A percentile compares a stretch with the other conserved stretches of the same genome.
Evolutionary conservation across 1,139 yeast genomes (phyloP).

Genomic region (Schizosaccharomyces versatilis): DNA sequence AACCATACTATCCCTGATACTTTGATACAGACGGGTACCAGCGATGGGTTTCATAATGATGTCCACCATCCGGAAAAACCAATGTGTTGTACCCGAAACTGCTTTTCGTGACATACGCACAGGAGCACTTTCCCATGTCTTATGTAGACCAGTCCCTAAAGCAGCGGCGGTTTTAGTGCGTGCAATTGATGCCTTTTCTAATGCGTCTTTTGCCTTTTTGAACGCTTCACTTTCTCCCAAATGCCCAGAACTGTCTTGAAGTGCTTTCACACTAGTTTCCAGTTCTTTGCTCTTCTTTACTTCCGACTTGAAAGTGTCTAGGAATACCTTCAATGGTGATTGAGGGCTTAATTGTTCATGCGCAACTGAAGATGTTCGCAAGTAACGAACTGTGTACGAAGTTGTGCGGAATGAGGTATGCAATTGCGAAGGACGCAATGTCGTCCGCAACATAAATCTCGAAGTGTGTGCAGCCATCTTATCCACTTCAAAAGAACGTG

Average conservation of each 20-base stretch:
- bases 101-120: conserved; percentile 72
- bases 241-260: conserved; percentile 90
- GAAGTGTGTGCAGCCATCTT: too few relatives aligned
- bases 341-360: conserved; percentile 6
- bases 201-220: conserved; percentile 58
- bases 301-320: conserved; percentile 75
- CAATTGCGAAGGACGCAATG: too few relatives aligned
- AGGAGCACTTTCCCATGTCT: conserved; percentile 93
- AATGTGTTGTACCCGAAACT: conserved; percentile 59
- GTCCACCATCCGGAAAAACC: conserved; percentile 31
- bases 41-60: conserved; percentile 87
- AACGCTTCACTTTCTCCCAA: conserved; percentile 89
- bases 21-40: conserved; percentile 64
- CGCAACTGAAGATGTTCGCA: not conserved
- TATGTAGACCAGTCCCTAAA: conserved; percentile 69
- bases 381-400: too few relatives aligned
- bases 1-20: conserved; percentile 63
- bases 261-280: conserved; percentile 78
- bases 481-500: too few relatives aligned
- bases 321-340: conserved; percentile 77
- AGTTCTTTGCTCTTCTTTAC: conserved; percentile 79
- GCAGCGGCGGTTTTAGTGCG: conserved; percentile 25
- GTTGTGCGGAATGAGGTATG: too few relatives aligned
- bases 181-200: conserved; percentile 5
- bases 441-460: too few relatives aligned